phyloP scores from a whole-genome alignment of 2,329 filamentous ascomycete species.

The Ophiostoma sp. region DNA sequence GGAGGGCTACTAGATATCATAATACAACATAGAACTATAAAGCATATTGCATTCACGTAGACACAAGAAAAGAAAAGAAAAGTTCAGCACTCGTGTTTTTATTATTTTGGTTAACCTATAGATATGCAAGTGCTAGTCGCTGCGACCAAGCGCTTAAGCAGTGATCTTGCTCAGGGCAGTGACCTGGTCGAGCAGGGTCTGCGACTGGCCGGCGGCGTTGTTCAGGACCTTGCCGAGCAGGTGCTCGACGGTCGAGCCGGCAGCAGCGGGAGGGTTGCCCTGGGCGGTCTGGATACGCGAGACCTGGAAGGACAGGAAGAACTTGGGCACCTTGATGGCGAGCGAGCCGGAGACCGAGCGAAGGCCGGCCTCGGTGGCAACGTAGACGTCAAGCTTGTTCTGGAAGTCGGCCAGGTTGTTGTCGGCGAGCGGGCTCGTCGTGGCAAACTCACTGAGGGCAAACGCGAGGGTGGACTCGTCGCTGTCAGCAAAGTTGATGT shows the following conservation, averaged over 20 bases:
- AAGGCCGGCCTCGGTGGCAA: slow-evolving; percentile 56
- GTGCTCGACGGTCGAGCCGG: slow-evolving; percentile 52
- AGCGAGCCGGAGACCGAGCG: slow-evolving; percentile 49
- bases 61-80: neutral
- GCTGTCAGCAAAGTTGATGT: slow-evolving; percentile 52
- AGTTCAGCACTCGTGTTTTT: slow-evolving; percentile 5
- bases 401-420: slow-evolving; percentile 50
- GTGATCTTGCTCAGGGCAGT: slow-evolving; percentile 35
- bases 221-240: slow-evolving; percentile 53
- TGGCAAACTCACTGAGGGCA: slow-evolving; percentile 50
- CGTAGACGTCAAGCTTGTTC: slow-evolving; percentile 50
- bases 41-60: neutral
- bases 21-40: neutral
- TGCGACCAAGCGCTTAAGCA: slow-evolving; percentile 15
- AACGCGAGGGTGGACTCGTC: slow-evolving; percentile 47
- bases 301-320: slow-evolving; percentile 57
- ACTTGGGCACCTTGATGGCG: slow-evolving; percentile 58
- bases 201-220: slow-evolving; percentile 47
- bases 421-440: slow-evolving; percentile 43
- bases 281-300: slow-evolving; percentile 55
- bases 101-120: neutral
- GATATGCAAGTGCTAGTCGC: neutral
- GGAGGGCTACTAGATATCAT: slow-evolving; percentile 4
- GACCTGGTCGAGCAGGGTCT: slow-evolving; percentile 50
- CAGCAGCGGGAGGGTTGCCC: slow-evolving; percentile 47